These are phyloP conservation scores for Agastache rugosa DNA, from an alignment of 257 asterid genomes.

Conservation along the genomic window DNA sequence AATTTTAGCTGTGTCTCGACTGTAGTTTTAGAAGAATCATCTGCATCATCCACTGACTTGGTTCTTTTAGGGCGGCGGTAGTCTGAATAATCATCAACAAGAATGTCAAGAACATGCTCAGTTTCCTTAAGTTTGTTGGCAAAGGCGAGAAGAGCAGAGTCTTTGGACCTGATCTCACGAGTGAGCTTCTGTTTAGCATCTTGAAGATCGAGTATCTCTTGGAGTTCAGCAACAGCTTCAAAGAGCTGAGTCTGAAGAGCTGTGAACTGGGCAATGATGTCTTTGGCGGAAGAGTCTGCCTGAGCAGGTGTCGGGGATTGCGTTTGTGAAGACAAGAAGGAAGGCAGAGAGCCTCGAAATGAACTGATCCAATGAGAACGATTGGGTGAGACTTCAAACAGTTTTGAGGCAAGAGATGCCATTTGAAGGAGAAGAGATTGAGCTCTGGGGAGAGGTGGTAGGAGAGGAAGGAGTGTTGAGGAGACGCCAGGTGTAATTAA, in stretches of 20 bases:
- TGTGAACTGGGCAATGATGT: conserved; percentile 62
- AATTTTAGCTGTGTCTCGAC: conserved; percentile 72
- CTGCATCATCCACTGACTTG: conserved; percentile 51
- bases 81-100: conserved; percentile 85
- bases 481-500: conserved; percentile 58
- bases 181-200: conserved; percentile 74
- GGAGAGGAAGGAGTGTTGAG: conserved; percentile 81
- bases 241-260: conserved; percentile 76
- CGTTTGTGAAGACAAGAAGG: conserved; percentile 68
- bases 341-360: conserved; percentile 77
- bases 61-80: conserved; percentile 72
- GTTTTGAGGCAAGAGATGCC: conserved; percentile 81
- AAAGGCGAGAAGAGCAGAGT: conserved; percentile 66
- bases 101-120: conserved; percentile 74
- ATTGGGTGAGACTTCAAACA: conserved; percentile 86
- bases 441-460: conserved; percentile 92
- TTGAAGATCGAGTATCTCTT: conserved; percentile 91
- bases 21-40: conserved; percentile 65
- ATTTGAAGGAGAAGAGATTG: conserved; percentile 81
- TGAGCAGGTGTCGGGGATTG: conserved; percentile 51
- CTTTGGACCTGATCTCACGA: conserved; percentile 70
- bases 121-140: conserved; percentile 81
- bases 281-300: conserved; percentile 66
- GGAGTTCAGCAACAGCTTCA: conserved; percentile 90
- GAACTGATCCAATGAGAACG: conserved; percentile 79